Percentiles rank a stretch among this genome's conserved stretches.
These are phyloP conservation scores for Sporothrix luriei DNA, from an alignment of 2,329 filamentous ascomycete genomes.

Conservation along the genomic window DNA sequence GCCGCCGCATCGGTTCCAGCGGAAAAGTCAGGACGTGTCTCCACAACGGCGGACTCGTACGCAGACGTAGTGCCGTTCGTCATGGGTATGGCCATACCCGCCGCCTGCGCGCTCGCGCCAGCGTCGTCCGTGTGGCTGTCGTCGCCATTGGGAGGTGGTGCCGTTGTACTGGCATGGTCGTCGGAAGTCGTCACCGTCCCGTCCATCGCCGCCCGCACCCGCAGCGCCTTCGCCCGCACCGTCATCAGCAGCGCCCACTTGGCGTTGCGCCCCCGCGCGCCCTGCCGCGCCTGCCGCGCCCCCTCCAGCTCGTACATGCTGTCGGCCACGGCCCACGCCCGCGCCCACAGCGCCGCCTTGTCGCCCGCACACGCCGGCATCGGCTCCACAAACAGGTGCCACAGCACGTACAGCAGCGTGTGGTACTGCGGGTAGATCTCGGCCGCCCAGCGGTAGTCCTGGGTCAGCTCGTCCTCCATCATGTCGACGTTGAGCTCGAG, in stretches of 20 bases:
- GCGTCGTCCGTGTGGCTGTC: constrained; percentile 11
- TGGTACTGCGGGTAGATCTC: constrained; percentile 50
- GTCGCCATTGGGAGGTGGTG: neutral
- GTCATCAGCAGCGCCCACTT: constrained; percentile 43
- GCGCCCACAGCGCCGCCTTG: constrained; percentile 35
- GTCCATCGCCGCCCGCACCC: constrained; percentile 35
- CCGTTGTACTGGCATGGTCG: too few relatives aligned
- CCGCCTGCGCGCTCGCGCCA: neutral
- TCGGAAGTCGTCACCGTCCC: too few relatives aligned
- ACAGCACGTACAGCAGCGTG: constrained; percentile 49
- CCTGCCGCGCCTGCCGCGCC: constrained; percentile 31
- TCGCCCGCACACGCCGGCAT: constrained; percentile 41
- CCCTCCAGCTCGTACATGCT: constrained; percentile 34
- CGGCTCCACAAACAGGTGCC: constrained; percentile 49
- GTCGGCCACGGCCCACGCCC: constrained; percentile 44
- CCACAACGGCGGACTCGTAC: neutral
- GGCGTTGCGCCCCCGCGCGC: constrained; percentile 29
- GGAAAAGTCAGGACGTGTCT: too few relatives aligned
- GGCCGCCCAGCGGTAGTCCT: constrained; percentile 45
- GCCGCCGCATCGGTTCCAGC: too few relatives aligned
- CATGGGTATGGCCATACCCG: too few relatives aligned
- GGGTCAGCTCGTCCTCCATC: constrained; percentile 45
- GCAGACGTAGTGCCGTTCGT: too few relatives aligned
- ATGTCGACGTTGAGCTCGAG: constrained; percentile 43
- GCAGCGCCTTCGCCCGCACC: constrained; percentile 41